phyloP scores from a whole-genome alignment of 2,329 filamentous ascomycete genomes.

The Aureobasidium sp. region DNA sequence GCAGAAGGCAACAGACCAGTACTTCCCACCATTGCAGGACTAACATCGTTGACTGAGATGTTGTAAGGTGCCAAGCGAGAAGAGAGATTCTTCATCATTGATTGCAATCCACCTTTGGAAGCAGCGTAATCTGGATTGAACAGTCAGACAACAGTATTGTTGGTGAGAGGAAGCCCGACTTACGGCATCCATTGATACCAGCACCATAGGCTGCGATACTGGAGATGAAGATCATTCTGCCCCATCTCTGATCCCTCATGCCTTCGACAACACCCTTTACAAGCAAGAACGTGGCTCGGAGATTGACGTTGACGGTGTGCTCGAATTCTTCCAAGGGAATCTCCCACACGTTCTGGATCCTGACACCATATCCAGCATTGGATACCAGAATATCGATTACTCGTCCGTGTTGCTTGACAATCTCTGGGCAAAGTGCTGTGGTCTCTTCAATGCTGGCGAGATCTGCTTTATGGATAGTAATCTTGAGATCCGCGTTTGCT shows the following conservation, averaged over 20 bases:
- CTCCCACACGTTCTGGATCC: conserved; percentile 48
- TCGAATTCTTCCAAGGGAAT: conserved; percentile 59
- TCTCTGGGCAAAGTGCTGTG: conserved; percentile 45
- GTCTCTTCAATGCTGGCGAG: conserved; percentile 47
- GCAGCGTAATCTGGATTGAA: conserved; percentile 20
- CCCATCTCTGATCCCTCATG: conserved; percentile 54
- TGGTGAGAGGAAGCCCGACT: neutral
- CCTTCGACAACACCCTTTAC: conserved; percentile 52
- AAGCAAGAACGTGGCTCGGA: conserved; percentile 54
- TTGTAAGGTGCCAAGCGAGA: conserved; percentile 51
- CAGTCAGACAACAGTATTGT: neutral
- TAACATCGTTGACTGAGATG: conserved; percentile 61
- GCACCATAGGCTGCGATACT: conserved; percentile 56
- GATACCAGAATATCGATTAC: conserved; percentile 56
- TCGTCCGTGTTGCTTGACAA: conserved; percentile 44
- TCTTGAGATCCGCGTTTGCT: conserved; percentile 25
- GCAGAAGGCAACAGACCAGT: conserved; percentile 52
- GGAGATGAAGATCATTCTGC: conserved; percentile 55
- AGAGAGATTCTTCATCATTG: conserved; percentile 58
- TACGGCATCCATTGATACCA: conserved; percentile 54
- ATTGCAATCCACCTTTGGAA: conserved; percentile 42
- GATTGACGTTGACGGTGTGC: conserved; percentile 53
- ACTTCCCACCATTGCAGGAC: conserved; percentile 56
- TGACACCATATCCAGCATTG: conserved; percentile 59
- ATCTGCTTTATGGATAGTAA: conserved; percentile 52